Conservation (phyloP, 2,329 filamentous ascomycete genomes). For the Penicillium fuscoglaucum region DNA sequence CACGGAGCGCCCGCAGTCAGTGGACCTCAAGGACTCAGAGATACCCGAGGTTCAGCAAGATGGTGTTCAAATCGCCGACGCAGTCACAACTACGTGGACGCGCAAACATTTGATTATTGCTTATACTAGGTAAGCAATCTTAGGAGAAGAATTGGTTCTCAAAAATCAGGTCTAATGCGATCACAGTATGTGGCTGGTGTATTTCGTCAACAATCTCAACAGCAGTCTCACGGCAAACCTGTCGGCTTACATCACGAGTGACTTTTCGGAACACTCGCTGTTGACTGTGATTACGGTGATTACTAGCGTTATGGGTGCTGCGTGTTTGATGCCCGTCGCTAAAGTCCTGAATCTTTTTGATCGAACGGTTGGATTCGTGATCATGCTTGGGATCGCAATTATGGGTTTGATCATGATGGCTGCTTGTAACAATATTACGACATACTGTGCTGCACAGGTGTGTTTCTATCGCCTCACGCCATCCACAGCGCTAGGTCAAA, state of each 20-base stretch:
- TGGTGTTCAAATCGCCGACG: constrained; percentile 27
- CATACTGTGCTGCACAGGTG: constrained; percentile 60
- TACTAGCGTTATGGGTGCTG: constrained; percentile 56
- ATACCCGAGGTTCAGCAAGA: constrained; percentile 18
- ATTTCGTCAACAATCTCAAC: constrained; percentile 45
- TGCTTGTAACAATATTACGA: constrained; percentile 58
- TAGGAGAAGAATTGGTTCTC: constrained; percentile 41
- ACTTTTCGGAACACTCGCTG: constrained; percentile 55
- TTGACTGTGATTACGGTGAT: constrained; percentile 57
- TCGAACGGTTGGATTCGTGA: constrained; percentile 56
- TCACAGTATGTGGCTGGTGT: constrained; percentile 46
- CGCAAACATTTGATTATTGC: constrained; percentile 40
- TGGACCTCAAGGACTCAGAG: neutral
- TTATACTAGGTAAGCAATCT: constrained; percentile 50
- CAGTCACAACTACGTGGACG: constrained; percentile 36
- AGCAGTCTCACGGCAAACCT: constrained; percentile 42
- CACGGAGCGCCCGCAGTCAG: neutral
- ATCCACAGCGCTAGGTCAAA: neutral
- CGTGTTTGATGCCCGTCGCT: constrained; percentile 60
- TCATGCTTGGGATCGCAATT: constrained; percentile 51
- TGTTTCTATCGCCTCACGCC: neutral
- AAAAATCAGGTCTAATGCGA: constrained; percentile 13
- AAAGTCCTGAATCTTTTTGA: constrained; percentile 65
- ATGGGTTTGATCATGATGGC: constrained; percentile 62
- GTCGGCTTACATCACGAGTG: constrained; percentile 53